Evolutionary conservation across 345 rosid species (phyloP).

Genomic region (Moringa oleifera): DNA sequence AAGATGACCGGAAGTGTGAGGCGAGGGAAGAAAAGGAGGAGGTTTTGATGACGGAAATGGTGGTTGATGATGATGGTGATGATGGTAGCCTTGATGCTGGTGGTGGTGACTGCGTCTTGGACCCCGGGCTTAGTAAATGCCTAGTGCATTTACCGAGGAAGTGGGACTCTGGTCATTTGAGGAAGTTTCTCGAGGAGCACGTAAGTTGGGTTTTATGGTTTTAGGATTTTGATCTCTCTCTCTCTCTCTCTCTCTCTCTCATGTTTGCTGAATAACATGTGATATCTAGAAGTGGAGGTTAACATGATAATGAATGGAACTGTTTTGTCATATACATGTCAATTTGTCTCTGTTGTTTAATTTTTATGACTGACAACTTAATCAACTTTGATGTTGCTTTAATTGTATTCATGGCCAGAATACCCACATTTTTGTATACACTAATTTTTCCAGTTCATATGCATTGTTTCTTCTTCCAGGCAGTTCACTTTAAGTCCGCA

Average conservation of each 20-base stretch:
- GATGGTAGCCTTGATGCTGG: constrained; percentile 34
- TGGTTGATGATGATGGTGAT: constrained; percentile 38
- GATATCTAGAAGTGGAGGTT: background rate
- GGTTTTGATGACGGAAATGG: constrained; percentile 56
- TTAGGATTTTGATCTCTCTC: background rate
- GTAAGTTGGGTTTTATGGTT: constrained; percentile 26
- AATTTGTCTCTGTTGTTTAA: too few species aligned
- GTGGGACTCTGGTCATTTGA: constrained; percentile 60
- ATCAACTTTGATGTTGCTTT: background rate
- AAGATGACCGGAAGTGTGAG: constrained; percentile 19
- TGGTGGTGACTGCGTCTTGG: constrained; percentile 24
- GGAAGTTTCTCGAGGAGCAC: constrained; percentile 55
- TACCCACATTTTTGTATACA: background rate
- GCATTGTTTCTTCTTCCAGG: constrained; percentile 30
- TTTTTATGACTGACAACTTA: background rate
- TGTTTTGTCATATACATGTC: too few species aligned
- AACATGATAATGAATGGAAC: background rate
- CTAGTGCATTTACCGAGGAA: constrained; percentile 66
- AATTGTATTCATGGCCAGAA: background rate
- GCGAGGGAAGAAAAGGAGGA: constrained; percentile 26
- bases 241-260: background rate
- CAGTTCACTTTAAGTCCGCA: constrained; percentile 45
- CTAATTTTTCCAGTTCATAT: too few species aligned
- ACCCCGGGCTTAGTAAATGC: constrained; percentile 61
- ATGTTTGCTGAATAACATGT: too few species aligned